These are phyloP conservation scores for Lentinula raphanica DNA, from an alignment of 768 basidiomycete genomes.

Conservation along the genomic window DNA sequence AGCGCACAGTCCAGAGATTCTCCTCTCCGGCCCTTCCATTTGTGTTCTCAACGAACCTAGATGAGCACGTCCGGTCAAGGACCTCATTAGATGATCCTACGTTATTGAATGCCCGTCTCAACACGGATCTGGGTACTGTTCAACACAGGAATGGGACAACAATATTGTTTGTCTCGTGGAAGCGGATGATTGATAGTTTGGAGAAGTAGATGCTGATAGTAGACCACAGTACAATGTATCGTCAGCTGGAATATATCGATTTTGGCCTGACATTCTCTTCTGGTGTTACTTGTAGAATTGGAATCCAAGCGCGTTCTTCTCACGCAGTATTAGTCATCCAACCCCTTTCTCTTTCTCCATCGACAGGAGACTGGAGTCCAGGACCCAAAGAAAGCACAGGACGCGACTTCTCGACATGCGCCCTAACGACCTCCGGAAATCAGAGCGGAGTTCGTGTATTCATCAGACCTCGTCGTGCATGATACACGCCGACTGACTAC, in stretches of 20 bases:
- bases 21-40: constrained; percentile 3
- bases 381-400: too few relatives aligned
- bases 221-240: neutral
- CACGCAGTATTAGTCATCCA: too few relatives aligned
- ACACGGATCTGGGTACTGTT: constrained; percentile 33
- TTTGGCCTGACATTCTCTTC: neutral
- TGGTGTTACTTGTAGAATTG: too few relatives aligned
- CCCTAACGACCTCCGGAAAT: too few relatives aligned
- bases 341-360: too few relatives aligned
- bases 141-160: constrained; percentile 27
- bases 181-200: neutral
- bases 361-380: too few relatives aligned
- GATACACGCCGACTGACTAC: too few relatives aligned
- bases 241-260: neutral
- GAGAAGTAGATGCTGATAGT: neutral
- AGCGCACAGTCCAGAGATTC: constrained; percentile 7
- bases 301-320: too few relatives aligned
- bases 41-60: constrained; percentile 8
- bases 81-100: constrained; percentile 11
- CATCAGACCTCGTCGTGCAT: too few relatives aligned
- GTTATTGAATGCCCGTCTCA: constrained; percentile 27
- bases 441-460: too few relatives aligned
- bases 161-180: neutral
- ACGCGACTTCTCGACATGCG: too few relatives aligned
- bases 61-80: neutral